Evolutionary conservation across 805 yeast genomes (phyloP), one percentile per base, ranked within the genome.

Genomic region (Millerozyma acaciae): DNA sequence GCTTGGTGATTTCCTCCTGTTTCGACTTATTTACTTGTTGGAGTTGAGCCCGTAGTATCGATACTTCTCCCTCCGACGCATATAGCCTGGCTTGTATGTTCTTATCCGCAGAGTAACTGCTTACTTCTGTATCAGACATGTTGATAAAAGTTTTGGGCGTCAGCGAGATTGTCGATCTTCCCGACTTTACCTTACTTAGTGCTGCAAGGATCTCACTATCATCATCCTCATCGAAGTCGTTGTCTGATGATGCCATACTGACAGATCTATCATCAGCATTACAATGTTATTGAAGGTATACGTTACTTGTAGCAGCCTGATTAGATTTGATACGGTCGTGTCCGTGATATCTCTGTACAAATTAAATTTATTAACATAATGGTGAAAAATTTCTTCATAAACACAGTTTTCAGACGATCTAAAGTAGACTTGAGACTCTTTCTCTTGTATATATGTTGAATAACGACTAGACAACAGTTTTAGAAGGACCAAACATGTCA

Each of bases 41-140:
- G 14, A 84, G 58, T 45, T 79, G 85, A 7, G 80, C 76, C 34
- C 94, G 65, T 12, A 89, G 63, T 21, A 88, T 79, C 9, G 93
- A 79, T 22, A 84, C 78, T 49, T 89, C 96, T 2, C 97, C 97
- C 35, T 74, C 75, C 4, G 85, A 81, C 21, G 69, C 60, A 34
- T 63, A 66, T n/a, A 78, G 28, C 33, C 48, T 39, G 35, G 48
- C 43, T 45, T 50, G 50, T 35, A 55, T 30, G 39, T 55, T 42
- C 34, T 32, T 35, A 15, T 40, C 30, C 8, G 31, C 18, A n/a
- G 18, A n/a, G n/a, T n/a, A n/a, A n/a, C n/a, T n/a, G n/a, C n/a
- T n/a, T n/a, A n/a, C n/a, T n/a, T n/a, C n/a, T n/a, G n/a, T n/a
- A n/a, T n/a, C n/a, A n/a, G n/a, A n/a, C n/a, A n/a, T 7, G 9